Evolutionary conservation across 225 moss, liverwort and hornwort species (phyloP), one percentile per base, ranked within the genome.

Genomic region (Pseudisothecium myosuroides): DNA sequence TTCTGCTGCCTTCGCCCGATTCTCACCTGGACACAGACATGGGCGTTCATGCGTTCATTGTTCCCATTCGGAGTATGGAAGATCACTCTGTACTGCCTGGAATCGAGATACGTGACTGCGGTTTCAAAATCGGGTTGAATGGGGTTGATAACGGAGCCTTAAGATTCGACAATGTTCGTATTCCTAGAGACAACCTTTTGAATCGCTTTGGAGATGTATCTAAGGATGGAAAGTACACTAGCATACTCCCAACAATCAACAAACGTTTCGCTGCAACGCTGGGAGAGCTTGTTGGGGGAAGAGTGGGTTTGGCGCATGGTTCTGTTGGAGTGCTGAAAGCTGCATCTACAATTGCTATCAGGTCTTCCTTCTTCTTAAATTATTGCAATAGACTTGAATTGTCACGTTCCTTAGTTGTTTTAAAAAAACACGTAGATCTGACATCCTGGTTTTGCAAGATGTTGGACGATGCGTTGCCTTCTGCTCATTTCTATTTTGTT

Each of bases 171-270:
- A 90, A 93, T 91, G 95, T 96, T 74, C 95, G 96, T 78, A 62
- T 96, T 89, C 96, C 96, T 59, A 90, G 96, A 89, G 95, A 95
- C 87, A 96, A 93, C 73, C 92, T 96, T 62, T 87, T 96, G 91
- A 96, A 96, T 87, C 95, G 96, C 76, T 96, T 96, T 87, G 96
- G 96, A 92, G 96, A 96, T 85, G 90, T 96, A 82, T 92, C 95
- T 47, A 93, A 59, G 82, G 96, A 96, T 89, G 96, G 96, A 82
- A 89, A 90, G 91, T 96, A 96, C 85, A 95, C 94, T 67, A 96
- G 96, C 89, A 87, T 88, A 81, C 95, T 96, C 78, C 95, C 96
- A 20, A 96, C 96, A 72, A 92, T 96, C 84, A 96, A 95, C 71
- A 96, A 95, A 91, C 94, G 96, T 74, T 96, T 96, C 88, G 96